Percentiles rank a stretch among this genome's conserved stretches.
phyloP scores from a whole-genome alignment of 2,329 filamentous ascomycete species.

The Paraphaeosphaeria sporulosa region DNA sequence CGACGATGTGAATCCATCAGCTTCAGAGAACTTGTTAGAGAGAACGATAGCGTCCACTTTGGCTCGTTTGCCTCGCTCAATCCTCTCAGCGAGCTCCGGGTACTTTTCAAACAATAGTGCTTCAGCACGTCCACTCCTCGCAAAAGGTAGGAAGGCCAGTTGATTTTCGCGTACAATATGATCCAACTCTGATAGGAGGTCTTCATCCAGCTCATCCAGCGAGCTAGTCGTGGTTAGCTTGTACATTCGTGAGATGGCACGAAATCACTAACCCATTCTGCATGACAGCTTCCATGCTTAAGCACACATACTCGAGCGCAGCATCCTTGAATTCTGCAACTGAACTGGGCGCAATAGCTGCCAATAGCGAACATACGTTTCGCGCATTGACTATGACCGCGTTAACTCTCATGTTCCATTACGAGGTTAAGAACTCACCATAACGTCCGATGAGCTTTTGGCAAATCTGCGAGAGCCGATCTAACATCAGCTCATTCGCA shows the following conservation, averaged over 20 bases:
- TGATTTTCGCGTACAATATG: conserved; percentile 83
- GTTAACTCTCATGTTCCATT: conserved; percentile 27
- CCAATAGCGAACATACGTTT: conserved; percentile 85
- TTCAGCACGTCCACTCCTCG: conserved; percentile 77
- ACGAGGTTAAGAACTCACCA: conserved; percentile 54
- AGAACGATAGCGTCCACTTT: conserved; percentile 81
- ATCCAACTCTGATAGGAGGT: conserved; percentile 83
- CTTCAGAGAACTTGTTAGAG: conserved; percentile 67
- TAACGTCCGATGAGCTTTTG: conserved; percentile 84
- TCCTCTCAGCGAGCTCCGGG: conserved; percentile 68
- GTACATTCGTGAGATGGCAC: neutral
- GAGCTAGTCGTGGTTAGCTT: conserved; percentile 56
- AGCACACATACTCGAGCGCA: conserved; percentile 86
- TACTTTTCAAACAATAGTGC: conserved; percentile 69
- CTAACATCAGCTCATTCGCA: conserved; percentile 94
- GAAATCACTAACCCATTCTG: conserved; percentile 71
- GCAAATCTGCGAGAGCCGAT: conserved; percentile 87
- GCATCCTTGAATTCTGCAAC: conserved; percentile 87
- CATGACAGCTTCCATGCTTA: conserved; percentile 90
- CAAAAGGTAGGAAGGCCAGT: conserved; percentile 76
- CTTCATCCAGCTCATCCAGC: conserved; percentile 83
- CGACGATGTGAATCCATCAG: conserved; percentile 68
- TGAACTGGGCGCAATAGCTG: conserved; percentile 83
- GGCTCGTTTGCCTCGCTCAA: conserved; percentile 72
- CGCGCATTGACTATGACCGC: conserved; percentile 55